A percentile compares a stretch with the other conserved stretches of the same genome.
phyloP scores from a whole-genome alignment of 148 eudicot species.

The Pharnaceum exiguum region DNA sequence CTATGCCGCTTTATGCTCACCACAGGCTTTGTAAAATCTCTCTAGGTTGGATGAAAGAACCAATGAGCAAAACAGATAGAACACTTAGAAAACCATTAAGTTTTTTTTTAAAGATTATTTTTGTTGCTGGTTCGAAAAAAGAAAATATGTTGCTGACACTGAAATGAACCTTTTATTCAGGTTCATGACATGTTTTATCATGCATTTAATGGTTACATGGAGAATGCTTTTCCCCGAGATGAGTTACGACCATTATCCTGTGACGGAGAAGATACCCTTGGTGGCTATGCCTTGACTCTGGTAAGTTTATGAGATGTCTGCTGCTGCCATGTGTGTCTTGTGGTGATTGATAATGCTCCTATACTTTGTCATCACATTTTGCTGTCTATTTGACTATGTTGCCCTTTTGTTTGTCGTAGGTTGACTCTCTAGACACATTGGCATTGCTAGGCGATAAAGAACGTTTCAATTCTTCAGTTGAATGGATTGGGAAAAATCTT shows the following conservation, averaged over 20 bases:
- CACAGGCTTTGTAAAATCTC: no score
- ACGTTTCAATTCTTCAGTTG: constrained; percentile 73
- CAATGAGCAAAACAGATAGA: no score
- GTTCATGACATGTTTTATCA: constrained; percentile 94
- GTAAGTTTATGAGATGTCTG: constrained; percentile 28
- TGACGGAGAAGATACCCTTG: constrained; percentile 90
- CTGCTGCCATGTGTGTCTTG: neutral
- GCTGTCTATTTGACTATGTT: no score
- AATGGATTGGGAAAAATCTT: constrained; percentile 95
- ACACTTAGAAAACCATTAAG: neutral
- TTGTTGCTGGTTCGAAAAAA: neutral
- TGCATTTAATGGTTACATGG: constrained; percentile 96
- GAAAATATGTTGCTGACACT: neutral
- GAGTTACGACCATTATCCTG: constrained; percentile 90
- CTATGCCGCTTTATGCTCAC: no score
- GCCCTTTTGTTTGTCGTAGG: constrained; percentile 32
- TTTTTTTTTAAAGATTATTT: neutral
- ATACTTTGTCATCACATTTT: neutral
- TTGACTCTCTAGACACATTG: constrained; percentile 91
- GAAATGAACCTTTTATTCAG: constrained; percentile 27
- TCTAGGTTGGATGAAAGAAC: no score
- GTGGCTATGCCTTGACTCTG: constrained; percentile 95
- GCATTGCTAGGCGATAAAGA: constrained; percentile 88
- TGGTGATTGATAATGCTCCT: neutral
- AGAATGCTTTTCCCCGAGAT: constrained; percentile 92